Evolutionary conservation across 1,139 yeast species (phyloP).

Genomic region (Nematodospora anomalae): DNA sequence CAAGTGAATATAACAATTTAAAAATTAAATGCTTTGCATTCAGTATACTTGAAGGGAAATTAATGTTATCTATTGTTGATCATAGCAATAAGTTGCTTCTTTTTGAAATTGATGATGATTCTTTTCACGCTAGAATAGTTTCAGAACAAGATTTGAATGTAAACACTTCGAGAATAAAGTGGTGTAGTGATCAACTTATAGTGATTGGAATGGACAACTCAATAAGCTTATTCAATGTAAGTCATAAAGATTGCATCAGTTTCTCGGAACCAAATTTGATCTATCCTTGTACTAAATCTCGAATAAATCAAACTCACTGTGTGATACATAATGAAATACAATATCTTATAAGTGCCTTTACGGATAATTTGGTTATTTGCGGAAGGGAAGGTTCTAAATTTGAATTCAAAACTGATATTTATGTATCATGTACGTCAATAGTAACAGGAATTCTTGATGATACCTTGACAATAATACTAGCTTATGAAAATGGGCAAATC

Average conservation of each 20-base stretch:
- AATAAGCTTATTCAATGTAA: conserved; percentile 1
- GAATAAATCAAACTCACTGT: conserved; percentile 8
- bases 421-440: conserved; percentile 12
- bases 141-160: conserved; percentile 4
- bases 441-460: conserved; percentile 8
- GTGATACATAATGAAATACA: conserved; percentile 1
- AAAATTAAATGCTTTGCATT: conserved; percentile 34
- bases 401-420: conserved; percentile 8
- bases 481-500: conserved; percentile 33
- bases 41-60: conserved; percentile 13
- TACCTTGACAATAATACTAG: conserved; percentile 14
- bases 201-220: conserved; percentile 12
- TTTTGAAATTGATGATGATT: conserved; percentile 19
- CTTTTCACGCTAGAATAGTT: conserved; percentile 7
- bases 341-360: conserved; percentile 10
- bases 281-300: conserved; percentile 7
- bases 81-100: conserved; percentile 20
- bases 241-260: background rate
- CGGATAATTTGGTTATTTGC: conserved; percentile 12
- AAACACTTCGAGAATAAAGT: conserved; percentile 9
- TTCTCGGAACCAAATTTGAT: background rate
- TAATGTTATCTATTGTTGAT: conserved; percentile 13
- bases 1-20: conserved; percentile 23
- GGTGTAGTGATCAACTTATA: conserved; percentile 15
- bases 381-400: conserved; percentile 4